Percentiles rank a stretch among this genome's conserved stretches.
Conservation (phyloP, 129 eudicot species). For the Centaurea solstitialis region DNA sequence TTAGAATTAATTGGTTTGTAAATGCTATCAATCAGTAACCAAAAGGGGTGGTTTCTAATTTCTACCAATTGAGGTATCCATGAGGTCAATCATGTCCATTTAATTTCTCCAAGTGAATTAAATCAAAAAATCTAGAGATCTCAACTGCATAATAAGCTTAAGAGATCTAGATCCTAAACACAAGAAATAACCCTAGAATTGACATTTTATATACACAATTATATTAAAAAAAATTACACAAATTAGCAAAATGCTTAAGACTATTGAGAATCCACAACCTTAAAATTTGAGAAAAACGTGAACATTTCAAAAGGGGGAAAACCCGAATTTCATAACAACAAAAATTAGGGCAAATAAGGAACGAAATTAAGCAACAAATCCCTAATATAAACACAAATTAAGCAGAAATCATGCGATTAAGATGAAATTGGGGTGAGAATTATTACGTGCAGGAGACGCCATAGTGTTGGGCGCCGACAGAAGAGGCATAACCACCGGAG, state of each 20-base stretch:
- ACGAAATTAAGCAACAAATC: background rate
- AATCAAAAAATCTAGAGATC: background rate
- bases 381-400: background rate
- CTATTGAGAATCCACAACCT: background rate
- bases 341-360: background rate
- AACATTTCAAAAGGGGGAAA: background rate
- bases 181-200: background rate
- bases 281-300: background rate
- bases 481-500: conserved; percentile 14
- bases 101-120: background rate
- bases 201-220: no score
- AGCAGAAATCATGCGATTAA: background rate
- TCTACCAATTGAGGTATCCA: background rate
- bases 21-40: background rate
- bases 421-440: background rate
- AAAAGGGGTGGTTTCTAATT: background rate
- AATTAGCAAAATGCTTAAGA: background rate
- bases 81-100: background rate
- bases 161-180: background rate
- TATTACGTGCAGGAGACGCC: conserved; percentile 41
- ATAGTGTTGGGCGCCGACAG: conserved; percentile 17
- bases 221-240: no score
- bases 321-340: background rate
- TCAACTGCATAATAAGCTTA: background rate
- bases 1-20: no score